These are phyloP conservation scores for Heliamphora exappendiculata DNA, from an alignment of 148 eudicot species.

Conservation along the genomic window DNA sequence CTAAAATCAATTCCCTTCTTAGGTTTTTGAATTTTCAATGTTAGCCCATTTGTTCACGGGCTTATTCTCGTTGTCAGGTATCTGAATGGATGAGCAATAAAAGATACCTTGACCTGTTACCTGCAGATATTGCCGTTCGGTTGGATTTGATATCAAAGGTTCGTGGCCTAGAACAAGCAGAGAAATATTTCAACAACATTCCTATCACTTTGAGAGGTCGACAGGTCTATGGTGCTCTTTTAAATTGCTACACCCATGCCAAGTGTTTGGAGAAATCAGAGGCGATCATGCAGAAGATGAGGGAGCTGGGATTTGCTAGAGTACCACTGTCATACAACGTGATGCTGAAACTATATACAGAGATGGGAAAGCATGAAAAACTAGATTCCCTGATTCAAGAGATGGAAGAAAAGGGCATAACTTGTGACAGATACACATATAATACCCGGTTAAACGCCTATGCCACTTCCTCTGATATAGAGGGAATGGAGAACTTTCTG, in stretches of 20 bases:
- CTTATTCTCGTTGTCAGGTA: constrained; percentile 10
- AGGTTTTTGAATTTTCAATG: neutral
- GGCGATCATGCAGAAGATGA: constrained; percentile 23
- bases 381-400: constrained; percentile 25
- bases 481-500: constrained; percentile 30
- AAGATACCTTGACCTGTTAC: neutral
- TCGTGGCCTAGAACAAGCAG: constrained; percentile 34
- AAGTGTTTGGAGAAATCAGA: constrained; percentile 36
- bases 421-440: constrained; percentile 18
- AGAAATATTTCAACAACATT: constrained; percentile 27
- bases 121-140: constrained; percentile 23
- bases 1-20: neutral
- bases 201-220: constrained; percentile 10
- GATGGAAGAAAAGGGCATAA: constrained; percentile 33
- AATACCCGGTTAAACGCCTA: constrained; percentile 20
- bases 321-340: constrained; percentile 20
- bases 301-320: constrained; percentile 12
- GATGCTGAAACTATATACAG: constrained; percentile 27
- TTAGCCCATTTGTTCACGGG: neutral
- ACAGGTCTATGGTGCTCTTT: constrained; percentile 36
- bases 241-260: constrained; percentile 24
- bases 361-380: constrained; percentile 23
- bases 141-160: constrained; percentile 33
- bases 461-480: constrained; percentile 20
- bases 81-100: constrained; percentile 28